Base-by-base conservation (phyloP, 163 green algal species). In the Scenedesmus sp. region DNA sequence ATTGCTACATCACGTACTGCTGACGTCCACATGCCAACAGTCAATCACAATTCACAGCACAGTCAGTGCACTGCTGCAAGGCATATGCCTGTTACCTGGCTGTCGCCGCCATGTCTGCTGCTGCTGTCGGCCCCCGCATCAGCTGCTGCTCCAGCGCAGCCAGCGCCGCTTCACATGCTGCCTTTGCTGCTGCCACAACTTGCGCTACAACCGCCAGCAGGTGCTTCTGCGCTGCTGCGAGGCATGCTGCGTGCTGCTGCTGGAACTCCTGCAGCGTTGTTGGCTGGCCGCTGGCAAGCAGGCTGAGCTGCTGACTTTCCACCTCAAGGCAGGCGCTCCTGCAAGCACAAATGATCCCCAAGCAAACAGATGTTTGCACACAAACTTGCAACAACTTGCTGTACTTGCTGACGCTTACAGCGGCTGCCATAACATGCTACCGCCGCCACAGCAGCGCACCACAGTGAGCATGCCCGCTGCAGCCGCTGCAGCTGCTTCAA, bases 251-350 rank as follows among this genome's bases (percentile, higher is more conserved):
- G 55, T 92, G 81, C 60, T 56, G 20, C 46, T 66, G 34, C 56
- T 18, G 20, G 18, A 88, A 92, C 2, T 23, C 79, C 5, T 88
- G 13, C 79, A 92, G 62, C 3, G 59, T 88, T 2, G 76, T 73
- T 4, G 88, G 79, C 79, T 55, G 59, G 34, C 88, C 77, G 4
- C 16, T 13, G 13, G 23, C 34, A 4, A 92, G 79, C 34, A 59
- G 88, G 46, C 60, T 90, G 55, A 96, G 89, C 12, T 92, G 91
- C 86, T 93, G 84, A 4, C 59, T 18, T 18, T 84, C 70, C 23
- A 96, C 90, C 64, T 94, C 84, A 54, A 93, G 70, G 91, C 94
- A 96, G 0, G 88, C 82, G 74, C 66, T 73, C 88, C 66, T 88
- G 84, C 23, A 70, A 20, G 64, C 54, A 62, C 18, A 76, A 7